Evolutionary conservation across 495 filamentous ascomycete species (phyloP), one percentile per base, ranked within the genome.

Genomic region (Lindgomyces ingoldianus): DNA sequence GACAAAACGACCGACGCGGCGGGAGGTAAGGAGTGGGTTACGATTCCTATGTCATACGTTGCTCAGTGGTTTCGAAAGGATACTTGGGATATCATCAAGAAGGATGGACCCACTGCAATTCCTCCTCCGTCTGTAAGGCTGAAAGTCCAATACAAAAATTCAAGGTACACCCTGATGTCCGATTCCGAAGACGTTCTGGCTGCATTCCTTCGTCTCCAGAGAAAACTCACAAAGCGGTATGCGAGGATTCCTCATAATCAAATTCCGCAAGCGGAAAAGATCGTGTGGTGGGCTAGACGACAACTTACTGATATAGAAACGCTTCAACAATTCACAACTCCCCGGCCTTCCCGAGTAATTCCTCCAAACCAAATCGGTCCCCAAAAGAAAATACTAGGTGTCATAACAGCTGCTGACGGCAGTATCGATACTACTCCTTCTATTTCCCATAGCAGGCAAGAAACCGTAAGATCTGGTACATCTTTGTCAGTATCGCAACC

Each of bases 51-150:
- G n/a, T 44, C 62, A 4, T 70, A 58, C 56, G 27, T 65, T 39
- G 52, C 57, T 2, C 62, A 65, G 30, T 70, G 67, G 67, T 70
- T 70, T 24, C 67, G 36, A 18, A 62, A 46, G 22, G 51, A 54
- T 3, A 70, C 67, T 1, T 70, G 67, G 67, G 33, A 44, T 11
- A n/a, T 24, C 10, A 65, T 70, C 50, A 26, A 26, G 10, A n/a
- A 62, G 44, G 9, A 49, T 11, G 67, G 67, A 0, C 67, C 67
- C 2, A 16, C 16, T 18, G 62, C 51, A 2, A 46, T 70, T 33
- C 30, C 44, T 3, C 57, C 57, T 9, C 62, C 67, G 21, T 19
- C 27, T 14, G 22, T 60, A 16, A 42, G 36, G 14, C 44, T 68
- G 24, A 62, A 62, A 22, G 25, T 70, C 16, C 56, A 24, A 3